Evolutionary conservation across 2,329 filamentous ascomycete species (phyloP).

Genomic region (Xylariales sp.): DNA sequence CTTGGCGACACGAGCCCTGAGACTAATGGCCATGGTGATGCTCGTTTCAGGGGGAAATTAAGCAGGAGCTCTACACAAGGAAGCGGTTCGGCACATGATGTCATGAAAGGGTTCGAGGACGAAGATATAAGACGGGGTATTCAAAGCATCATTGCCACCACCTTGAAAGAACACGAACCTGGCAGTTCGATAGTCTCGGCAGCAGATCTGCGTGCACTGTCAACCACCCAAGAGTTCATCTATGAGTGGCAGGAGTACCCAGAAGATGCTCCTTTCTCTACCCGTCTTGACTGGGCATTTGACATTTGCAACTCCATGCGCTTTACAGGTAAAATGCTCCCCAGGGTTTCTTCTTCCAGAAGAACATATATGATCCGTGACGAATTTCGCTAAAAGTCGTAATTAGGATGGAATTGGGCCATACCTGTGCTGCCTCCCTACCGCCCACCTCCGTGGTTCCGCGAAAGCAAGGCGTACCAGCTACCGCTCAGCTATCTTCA

Average conservation of each 20-base stretch:
- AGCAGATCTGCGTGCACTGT: background rate
- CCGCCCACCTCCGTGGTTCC: constrained; percentile 31
- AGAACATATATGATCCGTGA: background rate
- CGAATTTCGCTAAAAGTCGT: constrained; percentile 1
- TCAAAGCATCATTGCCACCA: background rate
- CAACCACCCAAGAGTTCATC: constrained; percentile 29
- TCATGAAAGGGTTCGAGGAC: background rate
- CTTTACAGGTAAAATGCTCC: constrained; percentile 43
- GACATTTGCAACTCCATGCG: constrained; percentile 53
- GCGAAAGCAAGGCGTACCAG: constrained; percentile 29
- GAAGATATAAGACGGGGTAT: background rate
- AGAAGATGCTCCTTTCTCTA: constrained; percentile 37
- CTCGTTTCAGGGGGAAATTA: background rate
- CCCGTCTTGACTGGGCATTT: constrained; percentile 50
- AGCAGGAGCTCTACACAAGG: background rate
- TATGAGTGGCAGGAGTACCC: constrained; percentile 61
- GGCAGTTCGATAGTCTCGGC: background rate
- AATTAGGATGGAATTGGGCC: constrained; percentile 54
- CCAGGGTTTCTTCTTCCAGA: background rate
- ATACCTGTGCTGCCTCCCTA: constrained; percentile 41
- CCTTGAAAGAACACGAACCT: background rate
- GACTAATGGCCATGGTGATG: background rate
- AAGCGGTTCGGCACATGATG: no score
- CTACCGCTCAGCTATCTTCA: constrained; percentile 35
- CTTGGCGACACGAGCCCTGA: background rate